phyloP scores from a whole-genome alignment of 768 basidiomycete genomes.

The Russula lepida region DNA sequence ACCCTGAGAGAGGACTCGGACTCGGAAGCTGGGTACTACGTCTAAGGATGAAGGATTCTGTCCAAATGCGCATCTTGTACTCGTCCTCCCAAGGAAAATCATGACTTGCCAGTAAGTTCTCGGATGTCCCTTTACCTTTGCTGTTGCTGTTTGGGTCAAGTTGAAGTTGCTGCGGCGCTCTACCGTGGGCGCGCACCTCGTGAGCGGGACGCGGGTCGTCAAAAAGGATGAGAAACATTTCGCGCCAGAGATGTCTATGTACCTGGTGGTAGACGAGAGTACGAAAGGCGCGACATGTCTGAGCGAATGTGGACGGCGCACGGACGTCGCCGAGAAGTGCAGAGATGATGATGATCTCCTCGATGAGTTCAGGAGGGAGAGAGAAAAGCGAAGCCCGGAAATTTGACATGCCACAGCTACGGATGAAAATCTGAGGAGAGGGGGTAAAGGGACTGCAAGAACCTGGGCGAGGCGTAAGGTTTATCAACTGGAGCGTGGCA shows the following conservation, averaged over 20 bases:
- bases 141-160: not conserved
- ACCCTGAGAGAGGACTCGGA: not conserved
- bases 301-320: constrained; percentile 28
- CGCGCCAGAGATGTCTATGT: constrained; percentile 33
- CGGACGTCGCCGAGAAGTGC: constrained; percentile 24
- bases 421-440: not conserved
- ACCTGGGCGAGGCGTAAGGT: not conserved
- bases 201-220: constrained; percentile 27
- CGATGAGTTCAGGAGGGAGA: constrained; percentile 31
- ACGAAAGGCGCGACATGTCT: constrained; percentile 28
- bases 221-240: constrained; percentile 31
- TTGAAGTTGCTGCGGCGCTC: not conserved
- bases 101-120: not conserved
- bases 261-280: constrained; percentile 27
- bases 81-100: constrained; percentile 22
- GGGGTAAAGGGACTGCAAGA: not conserved
- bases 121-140: not conserved
- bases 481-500: not conserved
- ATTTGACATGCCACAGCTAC: not conserved
- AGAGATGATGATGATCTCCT: constrained; percentile 28
- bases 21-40: constrained; percentile 11
- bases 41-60: constrained; percentile 21
- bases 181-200: not conserved
- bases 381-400: not conserved
- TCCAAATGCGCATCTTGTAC: constrained; percentile 25